Conservation (phyloP, 306 rosid species). For the Lagenaria siceraria region DNA sequence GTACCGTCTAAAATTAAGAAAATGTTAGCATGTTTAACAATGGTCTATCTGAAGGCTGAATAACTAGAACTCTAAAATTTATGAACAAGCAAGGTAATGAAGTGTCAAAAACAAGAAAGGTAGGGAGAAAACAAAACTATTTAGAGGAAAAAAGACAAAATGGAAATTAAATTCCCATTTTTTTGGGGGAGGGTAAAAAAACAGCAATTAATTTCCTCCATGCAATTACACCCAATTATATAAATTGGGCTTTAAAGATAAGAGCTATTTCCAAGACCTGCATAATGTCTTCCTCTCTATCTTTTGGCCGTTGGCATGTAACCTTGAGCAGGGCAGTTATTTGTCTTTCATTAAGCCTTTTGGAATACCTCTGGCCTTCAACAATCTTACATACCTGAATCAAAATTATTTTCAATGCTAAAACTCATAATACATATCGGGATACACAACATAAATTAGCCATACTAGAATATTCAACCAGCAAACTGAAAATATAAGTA, state of each 20-base stretch:
- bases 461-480: neutral
- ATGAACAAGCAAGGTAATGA: neutral
- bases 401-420: neutral
- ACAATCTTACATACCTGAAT: constrained; percentile 89
- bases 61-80: neutral
- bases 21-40: neutral
- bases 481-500: neutral
- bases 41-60: neutral
- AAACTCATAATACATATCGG: neutral
- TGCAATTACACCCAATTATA: neutral
- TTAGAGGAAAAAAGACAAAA: neutral
- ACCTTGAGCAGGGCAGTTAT: constrained; percentile 82
- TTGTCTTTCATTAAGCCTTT: constrained; percentile 73
- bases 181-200: too few relatives aligned
- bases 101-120: neutral
- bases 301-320: constrained; percentile 88
- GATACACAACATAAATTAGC: neutral
- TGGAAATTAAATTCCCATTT: neutral
- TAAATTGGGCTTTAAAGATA: neutral
- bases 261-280: constrained; percentile 29
- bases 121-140: neutral
- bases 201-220: too few relatives aligned
- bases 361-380: constrained; percentile 87
- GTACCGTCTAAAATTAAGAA: constrained; percentile 48
- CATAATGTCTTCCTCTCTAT: constrained; percentile 69